Conservation (phyloP, 352 stramenopile genomes). For the Phytophthora tubulina region DNA sequence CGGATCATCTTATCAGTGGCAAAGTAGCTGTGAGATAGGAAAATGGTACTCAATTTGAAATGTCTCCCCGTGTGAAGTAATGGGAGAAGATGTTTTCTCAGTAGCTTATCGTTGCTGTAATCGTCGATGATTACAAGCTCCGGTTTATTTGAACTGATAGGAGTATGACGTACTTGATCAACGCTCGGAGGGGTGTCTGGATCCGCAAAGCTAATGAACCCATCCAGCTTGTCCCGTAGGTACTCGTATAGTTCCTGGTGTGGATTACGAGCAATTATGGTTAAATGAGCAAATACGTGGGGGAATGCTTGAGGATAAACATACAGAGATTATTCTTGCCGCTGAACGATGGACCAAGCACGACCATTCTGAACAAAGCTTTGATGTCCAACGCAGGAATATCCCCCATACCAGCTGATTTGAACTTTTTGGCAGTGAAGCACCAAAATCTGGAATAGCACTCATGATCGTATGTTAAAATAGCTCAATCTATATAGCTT, state of each 20-base stretch:
- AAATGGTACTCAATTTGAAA: conserved; percentile 10
- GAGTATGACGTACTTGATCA: conserved; percentile 7
- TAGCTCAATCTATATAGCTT: conserved; percentile 13
- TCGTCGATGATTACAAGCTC: conserved; percentile 34
- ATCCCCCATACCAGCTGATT: neutral
- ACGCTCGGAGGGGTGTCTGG: conserved; percentile 3
- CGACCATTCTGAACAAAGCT: conserved; percentile 13
- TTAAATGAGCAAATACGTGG: conserved; percentile 20
- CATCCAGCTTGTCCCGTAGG: conserved; percentile 7
- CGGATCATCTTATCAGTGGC: conserved; percentile 19
- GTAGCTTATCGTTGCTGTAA: conserved; percentile 19
- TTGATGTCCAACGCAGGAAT: conserved; percentile 9
- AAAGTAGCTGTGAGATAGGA: conserved; percentile 15
- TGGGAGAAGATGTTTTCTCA: conserved; percentile 11
- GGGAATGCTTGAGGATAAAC: conserved; percentile 21
- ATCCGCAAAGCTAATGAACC: conserved; percentile 13
- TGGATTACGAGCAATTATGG: conserved; percentile 18
- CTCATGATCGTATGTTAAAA: conserved; percentile 4
- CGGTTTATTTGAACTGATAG: conserved; percentile 17
- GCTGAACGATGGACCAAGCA: neutral
- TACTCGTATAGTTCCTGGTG: conserved; percentile 16
- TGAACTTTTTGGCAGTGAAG: conserved; percentile 6
- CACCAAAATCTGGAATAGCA: conserved; percentile 15
- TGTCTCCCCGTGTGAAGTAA: conserved; percentile 4
- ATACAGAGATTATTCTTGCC: conserved; percentile 17